Evolutionary conservation across 352 stramenopile genomes (phyloP).

Genomic region (Globisporangium viniferum): DNA sequence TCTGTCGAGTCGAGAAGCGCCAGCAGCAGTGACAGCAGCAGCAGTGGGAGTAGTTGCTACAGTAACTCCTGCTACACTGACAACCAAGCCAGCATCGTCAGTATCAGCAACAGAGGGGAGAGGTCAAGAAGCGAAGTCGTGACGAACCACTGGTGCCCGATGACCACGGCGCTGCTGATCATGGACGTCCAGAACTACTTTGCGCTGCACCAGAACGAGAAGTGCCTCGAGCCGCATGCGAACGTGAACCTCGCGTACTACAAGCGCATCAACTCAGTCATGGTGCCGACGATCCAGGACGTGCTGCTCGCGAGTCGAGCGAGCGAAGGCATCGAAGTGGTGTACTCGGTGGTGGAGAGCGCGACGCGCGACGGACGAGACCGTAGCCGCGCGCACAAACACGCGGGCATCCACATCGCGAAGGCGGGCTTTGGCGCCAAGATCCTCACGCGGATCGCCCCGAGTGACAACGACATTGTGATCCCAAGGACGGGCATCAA

Average conservation of each 20-base stretch:
- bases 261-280: constrained; percentile 43
- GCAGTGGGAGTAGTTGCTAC: constrained; percentile 1
- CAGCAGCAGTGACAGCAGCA: not conserved
- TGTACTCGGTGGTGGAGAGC: constrained; percentile 91
- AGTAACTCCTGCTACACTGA: constrained; percentile 1
- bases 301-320: constrained; percentile 50
- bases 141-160: constrained; percentile 50
- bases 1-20: constrained; percentile 1
- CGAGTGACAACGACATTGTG: constrained; percentile 74
- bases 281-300: constrained; percentile 60
- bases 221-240: constrained; percentile 16
- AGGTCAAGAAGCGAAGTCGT: constrained; percentile 1
- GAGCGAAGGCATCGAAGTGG: constrained; percentile 68
- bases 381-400: constrained; percentile 82
- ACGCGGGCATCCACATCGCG: constrained; percentile 76
- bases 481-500: constrained; percentile 79
- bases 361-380: constrained; percentile 80
- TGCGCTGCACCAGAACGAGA: constrained; percentile 27
- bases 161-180: constrained; percentile 63
- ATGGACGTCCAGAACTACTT: constrained; percentile 78
- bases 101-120: not conserved
- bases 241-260: constrained; percentile 32
- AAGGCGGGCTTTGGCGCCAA: constrained; percentile 66
- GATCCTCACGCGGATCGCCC: constrained; percentile 47
- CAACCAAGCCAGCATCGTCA: constrained; percentile 16